phyloP scores from a whole-genome alignment of 2,329 filamentous ascomycete species.

The Dendrostoma leiphaemia region DNA sequence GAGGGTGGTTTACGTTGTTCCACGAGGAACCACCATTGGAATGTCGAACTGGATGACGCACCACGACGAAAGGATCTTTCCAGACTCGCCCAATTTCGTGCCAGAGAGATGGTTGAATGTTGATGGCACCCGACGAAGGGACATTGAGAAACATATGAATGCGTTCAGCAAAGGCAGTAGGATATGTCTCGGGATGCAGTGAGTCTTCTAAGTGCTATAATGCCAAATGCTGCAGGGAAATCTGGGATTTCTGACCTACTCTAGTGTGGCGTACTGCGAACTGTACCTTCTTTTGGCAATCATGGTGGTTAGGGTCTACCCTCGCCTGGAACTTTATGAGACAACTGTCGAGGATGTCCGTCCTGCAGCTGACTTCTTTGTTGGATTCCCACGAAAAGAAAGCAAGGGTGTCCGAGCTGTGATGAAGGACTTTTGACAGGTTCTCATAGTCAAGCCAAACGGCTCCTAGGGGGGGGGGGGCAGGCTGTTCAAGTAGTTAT shows the following conservation, averaged over 20 bases:
- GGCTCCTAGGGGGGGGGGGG: no score
- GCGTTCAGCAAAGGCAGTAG: no score
- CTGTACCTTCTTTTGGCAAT: neutral
- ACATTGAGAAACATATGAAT: neutral
- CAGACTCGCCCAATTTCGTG: neutral
- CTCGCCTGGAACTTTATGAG: neutral
- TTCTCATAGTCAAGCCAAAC: no score
- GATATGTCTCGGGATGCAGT: no score
- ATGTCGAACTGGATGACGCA: slow-evolving; percentile 6
- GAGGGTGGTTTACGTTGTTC: neutral
- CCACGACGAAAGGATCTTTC: slow-evolving; percentile 1
- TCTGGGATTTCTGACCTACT: no score
- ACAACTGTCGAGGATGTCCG: slow-evolving; percentile 4
- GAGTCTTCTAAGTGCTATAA: no score
- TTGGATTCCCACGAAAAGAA: no score
- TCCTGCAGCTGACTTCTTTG: no score
- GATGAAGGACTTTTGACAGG: no score
- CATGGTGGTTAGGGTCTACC: neutral
- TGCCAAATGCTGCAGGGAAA: no score
- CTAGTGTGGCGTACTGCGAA: slow-evolving; percentile 1
- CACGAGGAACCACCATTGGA: neutral
- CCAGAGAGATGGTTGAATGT: slow-evolving; percentile 26
- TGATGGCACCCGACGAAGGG: neutral
- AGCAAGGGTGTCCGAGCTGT: no score
- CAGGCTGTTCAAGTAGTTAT: no score